Conservation (phyloP, 2,329 filamentous ascomycete species). For the Byssochlamys sp. region DNA sequence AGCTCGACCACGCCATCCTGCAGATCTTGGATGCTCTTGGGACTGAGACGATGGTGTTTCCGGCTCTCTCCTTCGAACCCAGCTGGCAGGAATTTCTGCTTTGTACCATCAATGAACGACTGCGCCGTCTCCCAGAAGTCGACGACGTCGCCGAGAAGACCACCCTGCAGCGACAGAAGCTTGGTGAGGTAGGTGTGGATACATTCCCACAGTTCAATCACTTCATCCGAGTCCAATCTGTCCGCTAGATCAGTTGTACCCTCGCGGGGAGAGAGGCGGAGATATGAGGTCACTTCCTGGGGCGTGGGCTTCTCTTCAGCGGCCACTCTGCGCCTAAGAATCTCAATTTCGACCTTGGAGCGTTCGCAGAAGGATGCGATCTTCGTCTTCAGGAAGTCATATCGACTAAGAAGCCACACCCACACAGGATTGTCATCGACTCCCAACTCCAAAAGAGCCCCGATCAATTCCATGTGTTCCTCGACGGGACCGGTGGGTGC, state of each 20-base stretch:
- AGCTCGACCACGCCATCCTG: conserved; percentile 71
- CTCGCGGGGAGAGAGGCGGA: conserved; percentile 64
- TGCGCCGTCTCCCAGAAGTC: conserved; percentile 91
- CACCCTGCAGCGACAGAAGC: conserved; percentile 63
- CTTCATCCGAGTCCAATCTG: conserved; percentile 65
- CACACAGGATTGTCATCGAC: conserved; percentile 94
- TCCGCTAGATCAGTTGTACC: conserved; percentile 51
- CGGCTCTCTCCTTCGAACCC: conserved; percentile 75
- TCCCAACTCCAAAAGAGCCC: conserved; percentile 79
- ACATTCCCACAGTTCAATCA: conserved; percentile 89
- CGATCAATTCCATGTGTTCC: conserved; percentile 86
- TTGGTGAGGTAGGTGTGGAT: conserved; percentile 63
- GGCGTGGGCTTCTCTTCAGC: conserved; percentile 61
- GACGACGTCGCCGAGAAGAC: conserved; percentile 76
- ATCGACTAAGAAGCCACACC: conserved; percentile 85
- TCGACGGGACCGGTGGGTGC: conserved; percentile 50
- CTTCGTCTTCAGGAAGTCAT: conserved; percentile 78
- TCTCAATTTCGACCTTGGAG: conserved; percentile 85
- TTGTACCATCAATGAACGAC: conserved; percentile 77
- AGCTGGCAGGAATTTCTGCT: conserved; percentile 66
- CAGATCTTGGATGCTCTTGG: conserved; percentile 60
- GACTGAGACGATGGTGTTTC: conserved; percentile 68
- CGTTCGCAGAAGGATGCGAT: conserved; percentile 72
- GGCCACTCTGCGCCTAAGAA: conserved; percentile 71
- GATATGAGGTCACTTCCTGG: conserved; percentile 61